phyloP scores from a whole-genome alignment of 805 yeast species.

The Kregervanrija fluxuum region DNA sequence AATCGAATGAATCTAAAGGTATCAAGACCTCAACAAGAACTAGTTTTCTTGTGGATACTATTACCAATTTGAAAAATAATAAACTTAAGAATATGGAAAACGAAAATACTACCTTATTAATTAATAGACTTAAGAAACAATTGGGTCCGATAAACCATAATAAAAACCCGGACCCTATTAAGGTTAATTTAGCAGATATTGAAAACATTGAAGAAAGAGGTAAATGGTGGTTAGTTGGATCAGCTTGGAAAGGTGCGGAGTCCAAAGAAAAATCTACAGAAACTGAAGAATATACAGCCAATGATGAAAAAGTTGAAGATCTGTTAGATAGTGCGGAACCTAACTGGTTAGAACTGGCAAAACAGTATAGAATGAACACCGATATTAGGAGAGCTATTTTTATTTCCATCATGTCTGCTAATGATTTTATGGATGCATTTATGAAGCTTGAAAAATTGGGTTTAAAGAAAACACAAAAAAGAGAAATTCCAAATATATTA shows the following conservation, averaged over 20 bases:
- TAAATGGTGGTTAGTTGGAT: slow-evolving; percentile 99
- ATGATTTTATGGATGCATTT: slow-evolving; percentile 83
- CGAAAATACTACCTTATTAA: slow-evolving; percentile 45
- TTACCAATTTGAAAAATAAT: slow-evolving; percentile 81
- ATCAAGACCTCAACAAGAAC: slow-evolving; percentile 51
- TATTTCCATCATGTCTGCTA: slow-evolving; percentile 90
- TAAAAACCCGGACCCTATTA: slow-evolving; percentile 63
- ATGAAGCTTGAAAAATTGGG: slow-evolving; percentile 73
- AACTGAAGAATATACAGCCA: slow-evolving; percentile 9
- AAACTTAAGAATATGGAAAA: slow-evolving; percentile 49
- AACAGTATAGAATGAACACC: slow-evolving; percentile 86
- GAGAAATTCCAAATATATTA: slow-evolving; percentile 81
- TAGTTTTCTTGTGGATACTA: slow-evolving; percentile 76
- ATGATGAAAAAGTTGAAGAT: slow-evolving; percentile 43
- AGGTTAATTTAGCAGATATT: slow-evolving; percentile 79
- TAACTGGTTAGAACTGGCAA: slow-evolving; percentile 85
- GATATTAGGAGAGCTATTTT: slow-evolving; percentile 92
- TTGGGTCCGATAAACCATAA: slow-evolving; percentile 44
- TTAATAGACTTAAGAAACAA: slow-evolving; percentile 55
- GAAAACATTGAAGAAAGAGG: slow-evolving; percentile 71
- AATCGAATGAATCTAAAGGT: slow-evolving; percentile 28
- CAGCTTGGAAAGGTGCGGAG: slow-evolving; percentile 81
- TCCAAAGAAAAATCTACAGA: neutral
- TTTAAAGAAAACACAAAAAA: slow-evolving; percentile 69
- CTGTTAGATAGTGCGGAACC: slow-evolving; percentile 66